phyloP scores from a whole-genome alignment of 306 rosid species.

The Sophora flavescens region DNA sequence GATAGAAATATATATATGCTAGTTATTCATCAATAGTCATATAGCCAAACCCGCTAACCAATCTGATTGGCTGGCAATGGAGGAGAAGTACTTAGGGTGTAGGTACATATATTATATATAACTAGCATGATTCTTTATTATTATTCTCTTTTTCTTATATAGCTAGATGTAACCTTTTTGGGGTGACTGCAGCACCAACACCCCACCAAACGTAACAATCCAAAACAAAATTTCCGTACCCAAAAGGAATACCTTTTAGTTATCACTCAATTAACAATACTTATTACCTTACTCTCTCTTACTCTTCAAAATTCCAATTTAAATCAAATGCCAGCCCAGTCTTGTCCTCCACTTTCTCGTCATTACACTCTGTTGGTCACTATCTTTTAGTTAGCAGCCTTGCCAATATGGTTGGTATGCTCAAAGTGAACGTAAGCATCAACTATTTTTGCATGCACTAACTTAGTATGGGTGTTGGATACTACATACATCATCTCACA shows the following conservation, averaged over 20 bases:
- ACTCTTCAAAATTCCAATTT: slow-evolving; percentile 15
- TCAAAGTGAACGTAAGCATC: background rate
- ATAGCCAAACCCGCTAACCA: slow-evolving; percentile 30
- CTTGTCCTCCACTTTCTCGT: slow-evolving; percentile 33
- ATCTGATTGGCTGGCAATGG: slow-evolving; percentile 47
- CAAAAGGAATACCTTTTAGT: slow-evolving; percentile 38
- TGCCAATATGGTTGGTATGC: slow-evolving; percentile 11
- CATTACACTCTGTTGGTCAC: slow-evolving; percentile 41
- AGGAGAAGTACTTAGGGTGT: background rate
- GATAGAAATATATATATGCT: background rate
- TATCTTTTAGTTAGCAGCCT: slow-evolving; percentile 11
- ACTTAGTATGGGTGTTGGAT: background rate
- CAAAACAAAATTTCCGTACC: slow-evolving; percentile 44
- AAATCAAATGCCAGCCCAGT: slow-evolving; percentile 32
- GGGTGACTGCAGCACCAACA: slow-evolving; percentile 33
- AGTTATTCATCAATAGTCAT: background rate
- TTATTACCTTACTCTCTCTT: slow-evolving; percentile 6
- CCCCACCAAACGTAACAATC: slow-evolving; percentile 1
- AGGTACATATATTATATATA: too few species aligned
- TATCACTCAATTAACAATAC: background rate
- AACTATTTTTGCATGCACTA: background rate
- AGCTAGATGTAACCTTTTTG: slow-evolving; percentile 11
- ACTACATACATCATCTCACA: slow-evolving; percentile 6
- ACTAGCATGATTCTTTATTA: background rate
- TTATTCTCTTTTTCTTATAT: slow-evolving; percentile 3